phyloP scores from a whole-genome alignment of 2,329 filamentous ascomycete species.

The Diatrype stigma region DNA sequence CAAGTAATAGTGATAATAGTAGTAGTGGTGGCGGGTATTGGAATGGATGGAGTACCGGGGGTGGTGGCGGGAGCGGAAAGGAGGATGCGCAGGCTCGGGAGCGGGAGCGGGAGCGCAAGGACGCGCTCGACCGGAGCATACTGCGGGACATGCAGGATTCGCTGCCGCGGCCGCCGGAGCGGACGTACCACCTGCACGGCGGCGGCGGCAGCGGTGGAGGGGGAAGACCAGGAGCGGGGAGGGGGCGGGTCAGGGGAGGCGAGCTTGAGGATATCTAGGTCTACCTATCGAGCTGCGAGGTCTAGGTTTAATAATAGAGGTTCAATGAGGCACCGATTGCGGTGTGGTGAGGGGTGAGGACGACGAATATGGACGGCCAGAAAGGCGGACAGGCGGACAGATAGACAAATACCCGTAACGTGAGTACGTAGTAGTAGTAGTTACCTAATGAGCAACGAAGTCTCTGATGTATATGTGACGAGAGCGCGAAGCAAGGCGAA shows the following conservation, averaged over 20 bases:
- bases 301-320: neutral
- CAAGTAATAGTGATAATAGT: slow-evolving; percentile 16
- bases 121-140: slow-evolving; percentile 25
- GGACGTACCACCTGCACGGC: slow-evolving; percentile 23
- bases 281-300: neutral
- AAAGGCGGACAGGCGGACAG: no score
- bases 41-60: neutral
- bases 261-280: slow-evolving; percentile 1
- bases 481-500: no score
- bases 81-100: slow-evolving; percentile 22
- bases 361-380: no score
- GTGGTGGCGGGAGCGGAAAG: slow-evolving; percentile 20
- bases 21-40: slow-evolving; percentile 4
- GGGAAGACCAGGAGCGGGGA: neutral
- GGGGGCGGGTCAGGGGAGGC: neutral
- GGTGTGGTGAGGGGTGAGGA: no score
- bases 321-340: neutral
- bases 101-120: slow-evolving; percentile 21
- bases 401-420: no score
- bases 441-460: no score
- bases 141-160: slow-evolving; percentile 21
- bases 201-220: slow-evolving; percentile 14
- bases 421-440: no score
- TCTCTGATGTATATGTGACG: no score
- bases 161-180: slow-evolving; percentile 20